phyloP scores from a whole-genome alignment of 495 filamentous ascomycete genomes.

The Penicillium arizonense region DNA sequence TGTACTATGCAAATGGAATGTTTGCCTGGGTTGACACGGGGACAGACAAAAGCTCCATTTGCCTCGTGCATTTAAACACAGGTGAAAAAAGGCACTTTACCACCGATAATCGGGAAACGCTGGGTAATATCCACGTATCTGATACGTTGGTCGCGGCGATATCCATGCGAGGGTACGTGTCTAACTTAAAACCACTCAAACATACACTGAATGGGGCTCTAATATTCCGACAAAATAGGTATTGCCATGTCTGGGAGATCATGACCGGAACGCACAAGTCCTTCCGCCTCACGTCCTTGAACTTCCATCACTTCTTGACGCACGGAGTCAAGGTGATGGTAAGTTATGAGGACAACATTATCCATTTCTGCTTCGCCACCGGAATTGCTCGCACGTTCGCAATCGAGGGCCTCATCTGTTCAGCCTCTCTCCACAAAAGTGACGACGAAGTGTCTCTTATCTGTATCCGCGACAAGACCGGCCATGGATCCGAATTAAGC shows the following conservation, averaged over 20 bases:
- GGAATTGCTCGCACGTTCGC: slow-evolving; percentile 14
- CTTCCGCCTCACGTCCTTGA: slow-evolving; percentile 23
- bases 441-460: slow-evolving; percentile 9
- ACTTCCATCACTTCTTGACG: slow-evolving; percentile 9
- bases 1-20: background rate
- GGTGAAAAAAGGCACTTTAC: slow-evolving; percentile 8
- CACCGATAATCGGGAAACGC: slow-evolving; percentile 29
- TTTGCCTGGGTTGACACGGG: background rate
- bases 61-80: slow-evolving; percentile 14
- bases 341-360: slow-evolving; percentile 8
- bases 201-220: background rate
- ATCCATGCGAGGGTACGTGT: slow-evolving; percentile 24
- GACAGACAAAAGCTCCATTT: background rate
- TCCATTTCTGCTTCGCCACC: slow-evolving; percentile 25
- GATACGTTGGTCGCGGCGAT: slow-evolving; percentile 22
- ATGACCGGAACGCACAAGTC: slow-evolving; percentile 14
- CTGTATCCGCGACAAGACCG: background rate
- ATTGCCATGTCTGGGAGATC: slow-evolving; percentile 33
- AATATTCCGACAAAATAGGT: slow-evolving; percentile 5
- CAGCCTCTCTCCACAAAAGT: slow-evolving; percentile 1
- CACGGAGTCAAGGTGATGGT: slow-evolving; percentile 21
- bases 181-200: background rate
- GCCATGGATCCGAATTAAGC: background rate
- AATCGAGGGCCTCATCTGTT: background rate
- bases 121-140: slow-evolving; percentile 19